Conservation (phyloP, 2,329 filamentous ascomycete genomes). For the Penicillium sp. region DNA sequence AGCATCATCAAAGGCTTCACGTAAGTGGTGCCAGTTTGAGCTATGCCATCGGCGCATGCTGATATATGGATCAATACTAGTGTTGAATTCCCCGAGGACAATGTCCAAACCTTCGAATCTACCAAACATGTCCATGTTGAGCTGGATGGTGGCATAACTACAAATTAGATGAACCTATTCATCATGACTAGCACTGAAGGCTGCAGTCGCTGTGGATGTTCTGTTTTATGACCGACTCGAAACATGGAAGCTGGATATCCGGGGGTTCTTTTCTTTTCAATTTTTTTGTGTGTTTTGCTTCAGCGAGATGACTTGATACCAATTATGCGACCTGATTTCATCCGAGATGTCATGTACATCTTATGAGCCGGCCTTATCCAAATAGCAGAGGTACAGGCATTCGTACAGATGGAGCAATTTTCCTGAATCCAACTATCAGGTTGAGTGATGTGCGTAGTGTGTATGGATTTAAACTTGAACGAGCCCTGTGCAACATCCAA, state of each 20-base stretch:
- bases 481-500: neutral
- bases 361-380: slow-evolving; percentile 6
- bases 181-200: neutral
- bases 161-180: slow-evolving; percentile 56
- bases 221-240: neutral
- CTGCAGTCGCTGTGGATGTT: neutral
- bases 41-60: neutral
- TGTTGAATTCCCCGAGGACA: slow-evolving; percentile 68
- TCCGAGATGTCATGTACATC: slow-evolving; percentile 15
- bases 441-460: neutral
- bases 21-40: slow-evolving; percentile 56
- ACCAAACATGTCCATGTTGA: slow-evolving; percentile 80
- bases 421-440: neutral
- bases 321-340: slow-evolving; percentile 13
- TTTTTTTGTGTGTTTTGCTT: slow-evolving; percentile 12
- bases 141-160: slow-evolving; percentile 67
- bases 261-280: slow-evolving; percentile 2
- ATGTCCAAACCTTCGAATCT: slow-evolving; percentile 63
- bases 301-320: slow-evolving; percentile 22
- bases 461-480: neutral
- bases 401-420: slow-evolving; percentile 1
- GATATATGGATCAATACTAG: slow-evolving; percentile 47
- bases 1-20: slow-evolving; percentile 87
- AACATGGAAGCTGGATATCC: neutral
- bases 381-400: slow-evolving; percentile 1